A percentile compares a stretch with the other conserved stretches of the same genome.
These are phyloP conservation scores for Cordia subcordata DNA, from an alignment of 257 asterid species.

Conservation along the genomic window DNA sequence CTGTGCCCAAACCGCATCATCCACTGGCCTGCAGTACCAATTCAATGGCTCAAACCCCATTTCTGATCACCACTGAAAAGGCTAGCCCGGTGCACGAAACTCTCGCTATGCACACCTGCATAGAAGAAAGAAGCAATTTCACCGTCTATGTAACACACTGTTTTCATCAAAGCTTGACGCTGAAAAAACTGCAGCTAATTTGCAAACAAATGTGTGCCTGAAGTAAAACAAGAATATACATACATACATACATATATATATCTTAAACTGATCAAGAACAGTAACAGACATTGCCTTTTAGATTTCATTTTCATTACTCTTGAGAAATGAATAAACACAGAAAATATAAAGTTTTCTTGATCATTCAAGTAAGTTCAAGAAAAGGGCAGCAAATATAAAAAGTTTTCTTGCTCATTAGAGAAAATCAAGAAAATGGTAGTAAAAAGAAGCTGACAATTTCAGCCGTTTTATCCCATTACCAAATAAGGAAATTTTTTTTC, in stretches of 20 bases:
- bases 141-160: neutral
- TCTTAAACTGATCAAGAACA: neutral
- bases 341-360: neutral
- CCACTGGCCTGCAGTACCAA: slow-evolving; percentile 83
- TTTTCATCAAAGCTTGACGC: no score
- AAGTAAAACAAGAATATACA: no score
- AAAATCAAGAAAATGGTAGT: neutral
- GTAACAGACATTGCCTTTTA: neutral
- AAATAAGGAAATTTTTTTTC: neutral
- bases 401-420: neutral
- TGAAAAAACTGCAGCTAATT: no score
- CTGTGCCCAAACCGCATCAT: slow-evolving; percentile 56
- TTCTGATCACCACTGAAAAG: neutral
- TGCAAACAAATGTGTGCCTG: no score
- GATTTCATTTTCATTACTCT: neutral
- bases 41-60: slow-evolving; percentile 55
- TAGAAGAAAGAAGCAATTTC: neutral
- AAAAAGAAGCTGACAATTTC: neutral
- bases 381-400: neutral
- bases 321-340: neutral
- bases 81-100: neutral
- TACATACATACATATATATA: no score
- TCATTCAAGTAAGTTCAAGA: neutral
- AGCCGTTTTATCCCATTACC: neutral
- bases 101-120: neutral